phyloP scores from a whole-genome alignment of 257 asterid species.

The Forsythia viridissima region DNA sequence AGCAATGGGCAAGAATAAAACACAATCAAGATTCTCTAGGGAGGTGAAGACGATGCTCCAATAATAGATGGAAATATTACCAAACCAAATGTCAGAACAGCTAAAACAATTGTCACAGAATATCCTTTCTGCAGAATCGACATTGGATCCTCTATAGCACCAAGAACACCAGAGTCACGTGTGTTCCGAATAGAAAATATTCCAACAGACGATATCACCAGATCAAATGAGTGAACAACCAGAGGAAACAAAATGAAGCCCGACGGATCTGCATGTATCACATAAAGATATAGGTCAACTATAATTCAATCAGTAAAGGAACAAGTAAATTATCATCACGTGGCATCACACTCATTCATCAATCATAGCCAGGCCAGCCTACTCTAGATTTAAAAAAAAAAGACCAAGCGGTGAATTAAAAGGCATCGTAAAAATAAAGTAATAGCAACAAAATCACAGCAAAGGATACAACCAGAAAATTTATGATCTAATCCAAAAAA shows the following conservation, averaged over 20 bases:
- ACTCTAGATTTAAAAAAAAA: constrained; percentile 11
- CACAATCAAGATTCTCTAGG: neutral
- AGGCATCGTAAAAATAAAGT: constrained; percentile 6
- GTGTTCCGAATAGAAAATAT: constrained; percentile 78
- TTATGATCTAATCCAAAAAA: neutral
- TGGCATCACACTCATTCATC: neutral
- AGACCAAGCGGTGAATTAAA: neutral
- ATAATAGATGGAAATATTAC: constrained; percentile 47
- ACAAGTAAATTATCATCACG: neutral
- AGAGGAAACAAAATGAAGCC: constrained; percentile 98
- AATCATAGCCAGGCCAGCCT: constrained; percentile 2
- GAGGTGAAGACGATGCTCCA: constrained; percentile 9
- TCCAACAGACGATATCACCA: constrained; percentile 89
- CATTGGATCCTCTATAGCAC: constrained; percentile 93
- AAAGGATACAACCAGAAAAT: neutral
- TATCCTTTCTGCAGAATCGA: constrained; percentile 90
- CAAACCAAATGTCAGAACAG: constrained; percentile 92
- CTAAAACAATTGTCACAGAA: constrained; percentile 80
- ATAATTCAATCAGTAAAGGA: constrained; percentile 12
- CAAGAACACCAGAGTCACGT: constrained; percentile 72
- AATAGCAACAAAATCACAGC: constrained; percentile 3
- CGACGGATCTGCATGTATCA: constrained; percentile 81
- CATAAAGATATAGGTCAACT: constrained; percentile 17
- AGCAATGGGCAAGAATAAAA: neutral
- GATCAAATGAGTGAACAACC: constrained; percentile 97